Percentiles rank a stretch among this genome's conserved stretches.
These are phyloP conservation scores for Alloteropsis angusta DNA, from an alignment of 202 grass and related monocot species.

Conservation along the genomic window DNA sequence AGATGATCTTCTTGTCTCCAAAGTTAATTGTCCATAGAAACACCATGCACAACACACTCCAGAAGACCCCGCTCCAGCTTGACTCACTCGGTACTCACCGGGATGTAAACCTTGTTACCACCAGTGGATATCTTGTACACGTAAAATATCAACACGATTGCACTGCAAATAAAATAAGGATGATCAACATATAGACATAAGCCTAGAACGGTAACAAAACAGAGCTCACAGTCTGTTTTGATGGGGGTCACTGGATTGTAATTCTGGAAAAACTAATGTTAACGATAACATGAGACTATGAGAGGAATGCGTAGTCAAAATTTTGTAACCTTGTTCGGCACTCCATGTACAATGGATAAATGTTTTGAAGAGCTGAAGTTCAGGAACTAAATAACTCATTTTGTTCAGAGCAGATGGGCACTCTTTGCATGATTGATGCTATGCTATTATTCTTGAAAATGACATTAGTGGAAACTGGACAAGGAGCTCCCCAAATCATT, in stretches of 20 bases:
- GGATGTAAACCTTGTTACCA: conserved; percentile 43
- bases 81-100: conserved; percentile 31
- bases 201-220: not conserved
- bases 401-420: not conserved
- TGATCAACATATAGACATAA: not conserved
- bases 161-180: conserved; percentile 36
- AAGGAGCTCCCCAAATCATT: not conserved
- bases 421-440: not conserved
- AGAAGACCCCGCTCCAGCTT: not conserved
- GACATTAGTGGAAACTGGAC: not conserved
- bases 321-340: not conserved
- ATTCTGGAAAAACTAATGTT: not conserved
- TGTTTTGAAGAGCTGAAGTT: not conserved
- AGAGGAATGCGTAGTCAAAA: not conserved
- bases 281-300: not conserved
- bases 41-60: conserved; percentile 5
- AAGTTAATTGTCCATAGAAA: not conserved
- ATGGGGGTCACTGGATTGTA: no score
- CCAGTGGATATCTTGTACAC: conserved; percentile 66
- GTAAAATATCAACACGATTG: conserved; percentile 63
- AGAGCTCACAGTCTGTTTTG: not conserved
- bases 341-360: not conserved
- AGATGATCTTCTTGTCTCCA: not conserved
- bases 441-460: not conserved
- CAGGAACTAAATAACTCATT: not conserved